These are phyloP conservation scores for Oxyria digyna DNA, from an alignment of 148 eudicot genomes.

Conservation along the genomic window DNA sequence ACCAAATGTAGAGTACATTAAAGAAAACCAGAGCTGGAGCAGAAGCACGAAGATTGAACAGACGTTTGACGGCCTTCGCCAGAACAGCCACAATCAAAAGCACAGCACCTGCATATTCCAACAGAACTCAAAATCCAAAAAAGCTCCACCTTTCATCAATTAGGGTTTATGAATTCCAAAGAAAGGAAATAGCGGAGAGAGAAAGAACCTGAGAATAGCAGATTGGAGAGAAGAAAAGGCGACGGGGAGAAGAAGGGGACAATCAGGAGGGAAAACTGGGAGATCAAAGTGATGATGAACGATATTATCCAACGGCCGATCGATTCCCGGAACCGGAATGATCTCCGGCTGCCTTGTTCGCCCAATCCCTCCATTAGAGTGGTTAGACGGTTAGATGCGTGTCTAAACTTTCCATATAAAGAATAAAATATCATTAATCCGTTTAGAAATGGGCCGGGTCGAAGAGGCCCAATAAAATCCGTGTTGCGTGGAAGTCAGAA, in stretches of 20 bases:
- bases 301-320: conserved; percentile 1
- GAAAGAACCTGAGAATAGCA: conserved; percentile 42
- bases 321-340: conserved; percentile 2
- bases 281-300: conserved; percentile 14
- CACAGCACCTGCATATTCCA: conserved; percentile 25
- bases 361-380: background rate
- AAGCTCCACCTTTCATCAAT: background rate
- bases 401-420: too few species aligned
- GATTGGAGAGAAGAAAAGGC: conserved; percentile 26
- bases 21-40: conserved; percentile 67
- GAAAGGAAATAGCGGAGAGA: background rate
- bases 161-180: background rate
- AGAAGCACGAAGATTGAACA: conserved; percentile 42
- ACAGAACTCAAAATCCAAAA: background rate
- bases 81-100: conserved; percentile 23
- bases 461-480: background rate
- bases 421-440: too few species aligned
- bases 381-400: background rate
- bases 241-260: conserved; percentile 28
- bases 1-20: conserved; percentile 42
- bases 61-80: conserved; percentile 29
- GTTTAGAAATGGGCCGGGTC: background rate
- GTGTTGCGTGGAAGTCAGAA: too few species aligned
- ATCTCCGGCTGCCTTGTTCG: background rate
- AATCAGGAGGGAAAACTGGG: conserved; percentile 32